Percentiles rank a stretch among this genome's conserved stretches.
These are phyloP conservation scores for Mallotus nudiflorus DNA, from an alignment of 345 rosid species.

Conservation along the genomic window DNA sequence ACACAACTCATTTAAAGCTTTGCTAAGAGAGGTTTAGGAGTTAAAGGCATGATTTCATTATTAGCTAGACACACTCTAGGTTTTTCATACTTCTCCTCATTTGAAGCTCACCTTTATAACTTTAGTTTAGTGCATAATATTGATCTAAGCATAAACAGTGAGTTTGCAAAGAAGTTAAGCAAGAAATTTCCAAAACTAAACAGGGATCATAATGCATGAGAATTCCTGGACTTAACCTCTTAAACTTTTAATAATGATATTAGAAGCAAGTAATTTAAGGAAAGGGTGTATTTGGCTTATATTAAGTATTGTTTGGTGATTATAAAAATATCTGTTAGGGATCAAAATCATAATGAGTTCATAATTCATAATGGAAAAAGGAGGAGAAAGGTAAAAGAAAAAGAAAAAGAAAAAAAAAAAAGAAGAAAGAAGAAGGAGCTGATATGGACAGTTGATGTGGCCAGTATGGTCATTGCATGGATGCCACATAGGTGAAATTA, in stretches of 20 bases:
- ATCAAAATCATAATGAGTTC: too few relatives aligned
- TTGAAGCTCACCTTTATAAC: conserved; percentile 54
- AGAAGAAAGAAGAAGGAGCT: too few relatives aligned
- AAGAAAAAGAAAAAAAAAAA: too few relatives aligned
- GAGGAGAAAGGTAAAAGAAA: too few relatives aligned
- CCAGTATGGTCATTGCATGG: too few relatives aligned
- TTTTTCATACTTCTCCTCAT: conserved; percentile 84
- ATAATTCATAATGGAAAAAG: too few relatives aligned
- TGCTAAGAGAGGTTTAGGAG: conserved; percentile 56
- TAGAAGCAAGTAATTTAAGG: conserved; percentile 56
- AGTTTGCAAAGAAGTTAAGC: conserved; percentile 44
- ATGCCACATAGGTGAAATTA: too few relatives aligned
- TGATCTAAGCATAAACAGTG: conserved; percentile 61
- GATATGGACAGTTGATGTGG: too few relatives aligned
- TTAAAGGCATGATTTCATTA: conserved; percentile 73
- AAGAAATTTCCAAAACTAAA: conserved; percentile 48
- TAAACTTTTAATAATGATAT: conserved; percentile 63
- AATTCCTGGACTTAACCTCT: conserved; percentile 61
- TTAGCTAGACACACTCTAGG: conserved; percentile 83
- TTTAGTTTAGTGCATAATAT: conserved; percentile 54
- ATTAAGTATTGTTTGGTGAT: conserved; percentile 54
- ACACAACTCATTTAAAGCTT: conserved; percentile 73
- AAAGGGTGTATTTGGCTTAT: conserved; percentile 65
- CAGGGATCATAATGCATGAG: conserved; percentile 54
- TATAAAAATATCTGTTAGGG: conserved; percentile 51